Percentiles rank a stretch among this genome's conserved stretches.
Evolutionary conservation across 192 early-diverging fungal genomes (phyloP).

Genomic region (Backusella macrospora): DNA sequence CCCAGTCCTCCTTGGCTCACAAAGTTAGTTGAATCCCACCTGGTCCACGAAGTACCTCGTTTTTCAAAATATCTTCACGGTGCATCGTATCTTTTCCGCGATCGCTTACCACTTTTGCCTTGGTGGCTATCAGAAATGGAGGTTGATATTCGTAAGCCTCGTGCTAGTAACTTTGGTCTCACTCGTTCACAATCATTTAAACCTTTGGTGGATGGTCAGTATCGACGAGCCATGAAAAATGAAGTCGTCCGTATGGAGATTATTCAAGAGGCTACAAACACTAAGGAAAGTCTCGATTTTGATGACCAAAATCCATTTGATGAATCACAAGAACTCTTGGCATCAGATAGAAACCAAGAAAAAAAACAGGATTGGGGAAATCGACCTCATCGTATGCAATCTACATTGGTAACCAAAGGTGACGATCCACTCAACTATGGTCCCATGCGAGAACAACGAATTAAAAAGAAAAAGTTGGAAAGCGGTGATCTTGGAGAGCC

Average conservation of each 20-base stretch:
- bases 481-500: slow-evolving; percentile 19
- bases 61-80: slow-evolving; percentile 56
- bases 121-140: slow-evolving; percentile 60
- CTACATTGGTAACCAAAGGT: neutral
- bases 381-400: slow-evolving; percentile 20
- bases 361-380: neutral
- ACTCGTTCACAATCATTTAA: slow-evolving; percentile 41
- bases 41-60: slow-evolving; percentile 51
- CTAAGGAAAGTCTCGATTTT: neutral
- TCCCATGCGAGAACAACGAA: neutral
- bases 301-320: neutral
- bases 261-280: slow-evolving; percentile 45
- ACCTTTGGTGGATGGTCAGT: slow-evolving; percentile 39
- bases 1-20: slow-evolving; percentile 28
- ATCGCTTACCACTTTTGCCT: slow-evolving; percentile 48
- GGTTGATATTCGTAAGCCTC: slow-evolving; percentile 53
- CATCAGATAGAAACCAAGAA: neutral
- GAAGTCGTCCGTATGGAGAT: slow-evolving; percentile 31
- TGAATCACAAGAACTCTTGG: neutral
- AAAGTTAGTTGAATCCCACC: slow-evolving; percentile 42
- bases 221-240: slow-evolving; percentile 31
- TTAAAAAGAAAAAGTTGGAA: slow-evolving; percentile 14
- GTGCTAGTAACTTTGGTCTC: slow-evolving; percentile 37
- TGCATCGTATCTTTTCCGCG: slow-evolving; percentile 46
- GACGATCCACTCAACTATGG: slow-evolving; percentile 23